Conservation (phyloP, 441 rosid genomes). For the Cnidoscolus chayamansa region DNA sequence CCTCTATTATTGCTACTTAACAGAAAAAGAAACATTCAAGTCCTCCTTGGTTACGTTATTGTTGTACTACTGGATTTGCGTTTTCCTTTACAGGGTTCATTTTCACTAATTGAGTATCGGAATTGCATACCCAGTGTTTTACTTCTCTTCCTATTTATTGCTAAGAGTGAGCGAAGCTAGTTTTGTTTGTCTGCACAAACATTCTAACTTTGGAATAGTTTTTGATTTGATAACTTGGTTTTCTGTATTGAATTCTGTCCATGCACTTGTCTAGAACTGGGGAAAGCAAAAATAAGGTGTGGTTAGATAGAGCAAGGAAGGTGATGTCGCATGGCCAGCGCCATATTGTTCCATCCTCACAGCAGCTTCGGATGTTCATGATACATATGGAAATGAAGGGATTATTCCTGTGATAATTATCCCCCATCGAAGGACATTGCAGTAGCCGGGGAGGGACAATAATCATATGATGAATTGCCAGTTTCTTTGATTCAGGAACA, state of each 20-base stretch:
- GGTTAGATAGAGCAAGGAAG: constrained; percentile 21
- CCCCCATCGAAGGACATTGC: constrained; percentile 95
- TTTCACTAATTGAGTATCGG: too few relatives aligned
- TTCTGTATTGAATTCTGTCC: too few relatives aligned
- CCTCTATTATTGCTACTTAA: too few relatives aligned
- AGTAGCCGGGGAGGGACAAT: constrained; percentile 47
- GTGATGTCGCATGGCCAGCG: constrained; percentile 65
- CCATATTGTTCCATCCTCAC: constrained; percentile 96
- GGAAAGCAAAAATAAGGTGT: neutral
- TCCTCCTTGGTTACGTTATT: too few relatives aligned
- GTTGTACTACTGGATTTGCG: too few relatives aligned
- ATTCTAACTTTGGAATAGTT: neutral
- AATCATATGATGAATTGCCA: neutral
- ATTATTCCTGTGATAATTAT: constrained; percentile 27
- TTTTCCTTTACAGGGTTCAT: too few relatives aligned
- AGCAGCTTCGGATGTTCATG: constrained; percentile 64
- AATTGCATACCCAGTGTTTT: too few relatives aligned
- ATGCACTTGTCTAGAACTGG: neutral
- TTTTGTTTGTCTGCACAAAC: neutral
- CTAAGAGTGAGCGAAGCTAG: neutral
- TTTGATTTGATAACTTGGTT: too few relatives aligned
- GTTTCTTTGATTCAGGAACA: constrained; percentile 49
- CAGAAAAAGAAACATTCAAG: too few relatives aligned
- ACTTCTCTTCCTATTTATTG: neutral
- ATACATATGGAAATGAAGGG: neutral